These are phyloP conservation scores for Aureobasidium uvarum DNA, from an alignment of 2,329 filamentous ascomycete genomes.

Conservation along the genomic window DNA sequence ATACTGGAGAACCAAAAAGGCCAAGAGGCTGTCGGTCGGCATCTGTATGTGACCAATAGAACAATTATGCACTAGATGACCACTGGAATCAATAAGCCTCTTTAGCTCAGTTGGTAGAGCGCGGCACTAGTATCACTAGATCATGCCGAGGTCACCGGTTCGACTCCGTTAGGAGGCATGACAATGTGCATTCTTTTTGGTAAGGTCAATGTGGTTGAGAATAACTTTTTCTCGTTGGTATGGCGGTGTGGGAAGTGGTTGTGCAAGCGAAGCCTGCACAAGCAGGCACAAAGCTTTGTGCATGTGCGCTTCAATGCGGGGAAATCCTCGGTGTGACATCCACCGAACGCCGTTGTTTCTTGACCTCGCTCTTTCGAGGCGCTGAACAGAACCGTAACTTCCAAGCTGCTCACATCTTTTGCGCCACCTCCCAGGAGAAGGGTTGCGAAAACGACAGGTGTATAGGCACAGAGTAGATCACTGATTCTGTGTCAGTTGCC, in stretches of 20 bases:
- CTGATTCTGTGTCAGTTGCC: not conserved
- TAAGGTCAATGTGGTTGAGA: not conserved
- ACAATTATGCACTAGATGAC: no score
- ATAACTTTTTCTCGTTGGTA: not conserved
- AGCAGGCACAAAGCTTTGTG: not conserved
- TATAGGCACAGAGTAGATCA: not conserved
- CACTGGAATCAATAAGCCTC: not conserved
- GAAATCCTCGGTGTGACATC: not conserved
- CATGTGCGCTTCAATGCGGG: not conserved
- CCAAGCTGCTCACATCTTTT: no score
- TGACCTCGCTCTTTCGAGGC: not conserved
- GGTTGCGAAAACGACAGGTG: not conserved
- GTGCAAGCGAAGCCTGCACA: not conserved
- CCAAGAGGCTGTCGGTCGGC: no score
- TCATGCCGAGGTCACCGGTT: conserved; percentile 25
- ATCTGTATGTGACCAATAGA: no score
- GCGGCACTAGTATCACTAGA: conserved; percentile 18
- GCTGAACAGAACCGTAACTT: no score
- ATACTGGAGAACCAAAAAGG: no score
- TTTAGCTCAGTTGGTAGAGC: conserved; percentile 26
- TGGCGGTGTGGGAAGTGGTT: not conserved
- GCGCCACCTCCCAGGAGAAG: no score
- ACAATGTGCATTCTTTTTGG: not conserved
- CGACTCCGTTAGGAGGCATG: conserved; percentile 22
- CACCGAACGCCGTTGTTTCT: not conserved